Percentiles rank a stretch among this genome's conserved stretches.
Conservation (phyloP, 805 yeast genomes). For the Metschnikowia colocasiae region DNA sequence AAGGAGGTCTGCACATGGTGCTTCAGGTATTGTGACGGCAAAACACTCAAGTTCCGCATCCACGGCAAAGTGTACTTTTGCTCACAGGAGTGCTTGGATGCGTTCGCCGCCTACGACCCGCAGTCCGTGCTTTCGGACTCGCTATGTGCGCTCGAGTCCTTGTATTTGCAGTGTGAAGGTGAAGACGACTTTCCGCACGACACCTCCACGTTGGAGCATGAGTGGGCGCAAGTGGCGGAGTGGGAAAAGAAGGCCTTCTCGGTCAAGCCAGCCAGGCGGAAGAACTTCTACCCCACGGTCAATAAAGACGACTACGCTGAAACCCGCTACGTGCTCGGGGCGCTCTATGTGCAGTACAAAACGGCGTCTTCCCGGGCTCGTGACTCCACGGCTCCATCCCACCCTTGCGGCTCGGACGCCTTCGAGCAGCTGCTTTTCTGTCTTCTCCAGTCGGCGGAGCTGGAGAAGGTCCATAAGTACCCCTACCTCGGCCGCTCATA, state of each 20-base stretch:
- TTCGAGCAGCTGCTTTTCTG: conserved; percentile 28
- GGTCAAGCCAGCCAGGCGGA: conserved; percentile 35
- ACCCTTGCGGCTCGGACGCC: neutral
- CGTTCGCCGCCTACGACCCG: conserved; percentile 35
- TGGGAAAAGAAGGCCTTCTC: conserved; percentile 36
- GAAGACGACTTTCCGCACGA: conserved; percentile 17
- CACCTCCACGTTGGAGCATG: conserved; percentile 14
- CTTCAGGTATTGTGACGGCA: conserved; percentile 47
- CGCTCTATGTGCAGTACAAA: conserved; percentile 14
- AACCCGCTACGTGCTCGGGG: conserved; percentile 42
- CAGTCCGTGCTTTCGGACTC: conserved; percentile 31
- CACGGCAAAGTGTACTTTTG: conserved; percentile 45
- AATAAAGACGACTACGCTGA: conserved; percentile 52
- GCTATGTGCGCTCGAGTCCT: conserved; percentile 37
- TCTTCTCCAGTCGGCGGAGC: conserved; percentile 50
- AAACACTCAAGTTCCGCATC: conserved; percentile 41
- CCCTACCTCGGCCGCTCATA: conserved; percentile 50
- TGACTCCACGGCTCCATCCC: no score
- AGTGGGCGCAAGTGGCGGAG: conserved; percentile 37
- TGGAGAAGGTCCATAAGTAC: conserved; percentile 40
- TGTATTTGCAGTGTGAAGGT: conserved; percentile 25
- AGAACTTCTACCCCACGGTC: conserved; percentile 36
- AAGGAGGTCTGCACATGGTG: conserved; percentile 63
- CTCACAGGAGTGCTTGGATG: conserved; percentile 39
- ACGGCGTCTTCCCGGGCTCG: conserved; percentile 3